Evolutionary conservation across 75 land plant species (phyloP).

Genomic region (Selaginella moellendorffii): DNA sequence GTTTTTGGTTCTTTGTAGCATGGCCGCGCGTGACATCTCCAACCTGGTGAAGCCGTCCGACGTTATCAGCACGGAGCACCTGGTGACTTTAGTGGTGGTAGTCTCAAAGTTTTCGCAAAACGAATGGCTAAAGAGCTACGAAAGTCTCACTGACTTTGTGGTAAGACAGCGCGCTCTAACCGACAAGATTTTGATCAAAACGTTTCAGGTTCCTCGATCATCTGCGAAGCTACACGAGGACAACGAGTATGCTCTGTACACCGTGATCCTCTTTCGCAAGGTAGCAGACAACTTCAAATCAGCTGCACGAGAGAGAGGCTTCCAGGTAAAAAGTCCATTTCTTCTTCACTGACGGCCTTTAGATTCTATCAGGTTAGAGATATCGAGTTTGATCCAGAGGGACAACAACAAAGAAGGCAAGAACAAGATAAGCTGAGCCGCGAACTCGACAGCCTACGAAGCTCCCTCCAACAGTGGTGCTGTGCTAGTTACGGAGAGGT

Average conservation of each 20-base stretch:
- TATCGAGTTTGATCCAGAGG: constrained; percentile 78
- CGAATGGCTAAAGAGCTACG: constrained; percentile 85
- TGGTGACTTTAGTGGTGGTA: constrained; percentile 72
- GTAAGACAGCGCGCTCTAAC: constrained; percentile 34
- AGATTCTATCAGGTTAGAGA: constrained; percentile 63
- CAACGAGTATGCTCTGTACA: constrained; percentile 92
- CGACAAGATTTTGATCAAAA: constrained; percentile 16
- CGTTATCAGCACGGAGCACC: constrained; percentile 71
- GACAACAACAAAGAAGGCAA: constrained; percentile 41
- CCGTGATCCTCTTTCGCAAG: constrained; percentile 62
- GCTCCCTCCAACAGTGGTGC: constrained; percentile 81
- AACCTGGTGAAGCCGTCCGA: constrained; percentile 76
- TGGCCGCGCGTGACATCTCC: constrained; percentile 95
- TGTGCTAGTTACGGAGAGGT: constrained; percentile 96
- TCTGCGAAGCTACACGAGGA: constrained; percentile 77
- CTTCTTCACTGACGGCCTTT: constrained; percentile 22
- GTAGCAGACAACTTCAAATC: constrained; percentile 77
- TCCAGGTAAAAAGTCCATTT: constrained; percentile 43
- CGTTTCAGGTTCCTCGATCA: constrained; percentile 81
- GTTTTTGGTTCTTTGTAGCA: constrained; percentile 25
- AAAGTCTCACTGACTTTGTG: constrained; percentile 77
- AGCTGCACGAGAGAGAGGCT: constrained; percentile 73
- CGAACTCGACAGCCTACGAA: constrained; percentile 65
- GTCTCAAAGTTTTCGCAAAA: constrained; percentile 92
- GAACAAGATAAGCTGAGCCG: constrained; percentile 51